These are phyloP conservation scores for Salix purpurea DNA, from an alignment of 345 rosid genomes.

Conservation along the genomic window DNA sequence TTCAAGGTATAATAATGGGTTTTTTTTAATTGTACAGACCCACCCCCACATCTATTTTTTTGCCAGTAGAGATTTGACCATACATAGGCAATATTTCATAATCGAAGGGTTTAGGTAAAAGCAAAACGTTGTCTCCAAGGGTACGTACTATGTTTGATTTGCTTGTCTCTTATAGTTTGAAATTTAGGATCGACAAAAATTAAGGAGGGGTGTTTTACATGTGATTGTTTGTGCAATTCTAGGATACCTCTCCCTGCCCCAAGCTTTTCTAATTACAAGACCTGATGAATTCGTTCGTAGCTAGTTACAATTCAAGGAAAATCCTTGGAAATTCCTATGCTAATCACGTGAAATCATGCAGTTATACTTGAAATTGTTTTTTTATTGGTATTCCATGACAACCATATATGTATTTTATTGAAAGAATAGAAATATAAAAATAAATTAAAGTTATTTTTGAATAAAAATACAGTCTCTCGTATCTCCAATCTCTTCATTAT, in stretches of 20 bases:
- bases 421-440: too few relatives aligned
- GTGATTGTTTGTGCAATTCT: slow-evolving; percentile 17
- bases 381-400: too few relatives aligned
- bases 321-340: not conserved
- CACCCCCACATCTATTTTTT: slow-evolving; percentile 1
- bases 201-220: not conserved
- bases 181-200: not conserved
- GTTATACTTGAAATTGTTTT: not conserved
- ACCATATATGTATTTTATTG: too few relatives aligned
- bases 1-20: slow-evolving; percentile 34
- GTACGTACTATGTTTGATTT: slow-evolving; percentile 28
- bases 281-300: not conserved
- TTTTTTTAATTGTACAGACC: not conserved
- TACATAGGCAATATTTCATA: not conserved
- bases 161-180: slow-evolving; percentile 38
- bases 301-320: slow-evolving; percentile 1
- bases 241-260: slow-evolving; percentile 10
- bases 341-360: not conserved
- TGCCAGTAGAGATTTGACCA: not conserved
- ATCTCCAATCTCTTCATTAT: too few relatives aligned
- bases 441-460: too few relatives aligned
- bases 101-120: slow-evolving; percentile 26
- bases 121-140: slow-evolving; percentile 59
- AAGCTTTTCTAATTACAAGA: slow-evolving; percentile 16
- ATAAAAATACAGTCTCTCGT: too few relatives aligned